Percentiles rank a stretch among this genome's conserved stretches.
Evolutionary conservation across 176 grass and related monocot genomes (phyloP).

Genomic region (Panicum miliaceum): DNA sequence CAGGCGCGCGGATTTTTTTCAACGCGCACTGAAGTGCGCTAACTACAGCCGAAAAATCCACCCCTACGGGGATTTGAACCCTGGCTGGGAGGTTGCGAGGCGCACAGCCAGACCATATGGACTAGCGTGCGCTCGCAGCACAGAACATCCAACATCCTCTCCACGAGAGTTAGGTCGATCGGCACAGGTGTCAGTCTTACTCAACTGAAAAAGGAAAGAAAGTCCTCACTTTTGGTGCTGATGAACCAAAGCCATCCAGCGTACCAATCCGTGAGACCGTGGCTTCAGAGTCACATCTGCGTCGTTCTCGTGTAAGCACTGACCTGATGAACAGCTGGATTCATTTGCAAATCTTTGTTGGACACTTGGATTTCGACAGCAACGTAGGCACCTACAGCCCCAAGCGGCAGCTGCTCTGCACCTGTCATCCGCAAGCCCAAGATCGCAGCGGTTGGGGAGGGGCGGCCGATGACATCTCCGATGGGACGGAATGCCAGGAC

Average conservation of each 20-base stretch:
- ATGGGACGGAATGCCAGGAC: neutral
- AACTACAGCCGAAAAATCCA: no score
- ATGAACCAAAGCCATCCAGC: constrained; percentile 6
- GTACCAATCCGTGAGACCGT: neutral
- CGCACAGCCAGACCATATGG: no score
- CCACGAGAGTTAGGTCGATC: constrained; percentile 5
- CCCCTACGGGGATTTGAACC: no score
- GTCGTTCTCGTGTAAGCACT: neutral
- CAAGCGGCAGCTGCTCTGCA: neutral
- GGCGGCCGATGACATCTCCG: neutral
- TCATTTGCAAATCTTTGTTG: neutral
- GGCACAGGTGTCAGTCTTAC: neutral
- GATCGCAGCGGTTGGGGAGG: neutral
- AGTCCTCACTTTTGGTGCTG: neutral
- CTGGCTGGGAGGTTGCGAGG: no score
- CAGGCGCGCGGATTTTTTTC: no score
- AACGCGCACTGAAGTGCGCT: no score
- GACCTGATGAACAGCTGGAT: neutral
- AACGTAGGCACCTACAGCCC: neutral
- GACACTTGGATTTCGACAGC: constrained; percentile 9
- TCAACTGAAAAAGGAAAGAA: neutral
- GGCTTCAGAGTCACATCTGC: neutral
- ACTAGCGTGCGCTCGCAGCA: no score
- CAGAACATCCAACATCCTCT: neutral
- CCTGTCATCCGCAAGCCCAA: neutral